phyloP scores from a whole-genome alignment of 129 eudicot genomes.

The Flaveria brownii region DNA sequence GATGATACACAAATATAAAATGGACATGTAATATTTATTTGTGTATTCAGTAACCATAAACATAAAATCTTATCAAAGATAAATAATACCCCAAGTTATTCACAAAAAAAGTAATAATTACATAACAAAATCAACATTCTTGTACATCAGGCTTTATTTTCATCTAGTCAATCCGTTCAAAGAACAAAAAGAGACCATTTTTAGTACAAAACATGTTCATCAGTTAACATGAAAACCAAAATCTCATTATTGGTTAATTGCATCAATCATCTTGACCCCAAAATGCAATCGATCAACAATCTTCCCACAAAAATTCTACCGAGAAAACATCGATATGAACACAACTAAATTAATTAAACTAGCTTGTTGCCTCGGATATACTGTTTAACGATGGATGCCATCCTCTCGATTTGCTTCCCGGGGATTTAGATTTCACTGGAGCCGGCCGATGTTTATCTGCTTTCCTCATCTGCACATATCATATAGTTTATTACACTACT shows the following conservation, averaged over 20 bases:
- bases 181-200: not conserved
- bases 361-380: slow-evolving; percentile 73
- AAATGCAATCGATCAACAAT: not conserved
- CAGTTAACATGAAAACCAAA: not conserved
- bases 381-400: slow-evolving; percentile 86
- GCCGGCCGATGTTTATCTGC: slow-evolving; percentile 42
- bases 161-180: slow-evolving; percentile 5
- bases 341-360: slow-evolving; percentile 15
- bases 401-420: slow-evolving; percentile 45
- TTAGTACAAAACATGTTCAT: not conserved
- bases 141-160: not conserved
- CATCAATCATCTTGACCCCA: not conserved
- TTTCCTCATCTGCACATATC: slow-evolving; percentile 31
- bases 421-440: slow-evolving; percentile 32
- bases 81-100: not conserved
- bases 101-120: slow-evolving; percentile 2
- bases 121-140: not conserved
- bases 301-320: not conserved
- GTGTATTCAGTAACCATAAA: too few species aligned
- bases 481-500: too few species aligned
- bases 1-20: too few species aligned
- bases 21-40: too few species aligned
- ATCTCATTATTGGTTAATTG: not conserved
- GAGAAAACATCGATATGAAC: not conserved
- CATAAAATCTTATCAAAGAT: not conserved